Evolutionary conservation across 2,329 filamentous ascomycete genomes (phyloP), one percentile per base, ranked within the genome.

Genomic region (Xylaria sp.): DNA sequence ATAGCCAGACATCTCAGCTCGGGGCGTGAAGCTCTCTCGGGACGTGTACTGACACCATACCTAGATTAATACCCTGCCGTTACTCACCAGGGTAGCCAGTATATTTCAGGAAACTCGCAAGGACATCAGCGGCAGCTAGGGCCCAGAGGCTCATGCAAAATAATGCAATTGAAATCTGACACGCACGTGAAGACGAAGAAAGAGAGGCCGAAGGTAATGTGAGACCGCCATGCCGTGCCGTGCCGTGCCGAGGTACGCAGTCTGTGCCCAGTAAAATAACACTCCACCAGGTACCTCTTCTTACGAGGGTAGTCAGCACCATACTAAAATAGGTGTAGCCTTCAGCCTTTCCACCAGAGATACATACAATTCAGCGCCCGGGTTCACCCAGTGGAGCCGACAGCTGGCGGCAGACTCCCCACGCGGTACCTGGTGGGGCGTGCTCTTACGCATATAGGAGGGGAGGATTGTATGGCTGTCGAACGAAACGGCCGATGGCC

Each of bases 11-110:
- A 23, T 63, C 72, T 8, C 74, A 81, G 18, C 74, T 81, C 7
- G 81, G 81, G 0, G 80, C 80, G 0, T 73, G 77, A 9, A 80
- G 79, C 15, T 76, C 78, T 28, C 72, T 78, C 7, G 74, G 75
- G 20, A 72, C 68, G 6, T 70, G 76, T 4, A 71, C 77, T 8
- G 61, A 75, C 50, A 52, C 61, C 4, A 64, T 75, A 28, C 23
- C 25, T 58, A 25, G 3, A 28, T 28, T 28, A 28, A 28, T 28
- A 28, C 50, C 1, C 68, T 61, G 4, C 71, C 74, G 20, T 18
- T 81, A 25, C 23, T 25, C 3, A 25, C 23, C 23, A 2, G 23
- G 5, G 73, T 78, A 72, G 73, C 7, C 65, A 63, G 34, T 81
- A 80, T 64, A 66, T 81, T n/a, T n/a, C n/a, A n/a, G n/a, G 70